phyloP scores from a whole-genome alignment of 225 moss, liverwort and hornwort genomes.

The Pleurozium schreberi region DNA sequence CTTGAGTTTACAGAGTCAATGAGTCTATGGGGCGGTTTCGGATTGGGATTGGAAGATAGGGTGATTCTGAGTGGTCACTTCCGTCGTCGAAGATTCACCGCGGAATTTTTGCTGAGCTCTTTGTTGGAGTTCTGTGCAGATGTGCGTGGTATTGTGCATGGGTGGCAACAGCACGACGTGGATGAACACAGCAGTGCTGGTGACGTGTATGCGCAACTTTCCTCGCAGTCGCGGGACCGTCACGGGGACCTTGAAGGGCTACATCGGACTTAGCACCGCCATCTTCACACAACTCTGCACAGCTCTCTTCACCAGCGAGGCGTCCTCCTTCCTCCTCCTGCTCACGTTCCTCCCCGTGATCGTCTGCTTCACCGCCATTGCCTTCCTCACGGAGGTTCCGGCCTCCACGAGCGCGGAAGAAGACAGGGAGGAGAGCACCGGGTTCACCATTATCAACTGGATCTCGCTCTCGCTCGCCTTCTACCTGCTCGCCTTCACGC shows the following conservation, averaged over 20 bases:
- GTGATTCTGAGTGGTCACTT: not conserved
- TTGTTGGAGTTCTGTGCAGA: slow-evolving; percentile 28
- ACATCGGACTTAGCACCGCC: slow-evolving; percentile 57
- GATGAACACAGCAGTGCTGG: slow-evolving; percentile 91
- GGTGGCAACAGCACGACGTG: slow-evolving; percentile 87
- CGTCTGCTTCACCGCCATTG: slow-evolving; percentile 26
- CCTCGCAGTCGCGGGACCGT: slow-evolving; percentile 53
- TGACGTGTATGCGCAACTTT: slow-evolving; percentile 55
- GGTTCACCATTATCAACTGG: slow-evolving; percentile 43
- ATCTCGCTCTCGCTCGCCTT: slow-evolving; percentile 38
- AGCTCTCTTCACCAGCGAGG: slow-evolving; percentile 45
- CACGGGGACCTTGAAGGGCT: slow-evolving; percentile 57
- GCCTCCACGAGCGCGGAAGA: slow-evolving; percentile 23
- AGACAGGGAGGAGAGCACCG: slow-evolving; percentile 29
- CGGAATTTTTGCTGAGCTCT: not conserved
- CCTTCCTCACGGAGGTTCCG: slow-evolving; percentile 36
- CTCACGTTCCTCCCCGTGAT: slow-evolving; percentile 33
- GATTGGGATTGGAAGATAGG: not conserved
- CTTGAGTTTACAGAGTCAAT: not conserved
- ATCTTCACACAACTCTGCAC: slow-evolving; percentile 63
- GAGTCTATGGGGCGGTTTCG: not conserved
- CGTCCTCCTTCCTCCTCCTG: slow-evolving; percentile 43
- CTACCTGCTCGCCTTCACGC: slow-evolving; percentile 48
- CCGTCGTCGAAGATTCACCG: not conserved
- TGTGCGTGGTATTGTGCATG: slow-evolving; percentile 67